Conservation (phyloP, 352 stramenopile genomes). For the Saprolegnia diclina region DNA sequence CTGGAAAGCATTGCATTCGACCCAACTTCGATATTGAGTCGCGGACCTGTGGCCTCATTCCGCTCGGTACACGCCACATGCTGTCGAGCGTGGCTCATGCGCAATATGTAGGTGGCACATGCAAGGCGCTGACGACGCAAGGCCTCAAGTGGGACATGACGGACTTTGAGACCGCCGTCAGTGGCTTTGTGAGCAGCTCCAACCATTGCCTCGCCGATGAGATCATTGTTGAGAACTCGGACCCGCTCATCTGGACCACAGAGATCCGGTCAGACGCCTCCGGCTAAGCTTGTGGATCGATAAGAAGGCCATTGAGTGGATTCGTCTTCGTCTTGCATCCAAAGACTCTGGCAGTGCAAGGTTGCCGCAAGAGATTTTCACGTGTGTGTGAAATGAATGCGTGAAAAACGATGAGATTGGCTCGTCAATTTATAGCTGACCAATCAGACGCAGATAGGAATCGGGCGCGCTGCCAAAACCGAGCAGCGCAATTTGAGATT, state of each 20-base stretch:
- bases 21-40: slow-evolving; percentile 88
- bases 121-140: slow-evolving; percentile 68
- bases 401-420: too few relatives aligned
- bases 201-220: slow-evolving; percentile 59
- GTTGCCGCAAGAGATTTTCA: too few relatives aligned
- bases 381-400: too few relatives aligned
- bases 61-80: slow-evolving; percentile 40
- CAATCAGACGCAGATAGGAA: too few relatives aligned
- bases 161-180: slow-evolving; percentile 60
- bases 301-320: too few relatives aligned
- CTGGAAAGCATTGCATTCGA: slow-evolving; percentile 58
- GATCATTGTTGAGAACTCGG: slow-evolving; percentile 63
- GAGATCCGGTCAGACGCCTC: slow-evolving; percentile 35
- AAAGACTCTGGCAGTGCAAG: too few relatives aligned
- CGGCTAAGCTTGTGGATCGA: too few relatives aligned
- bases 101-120: slow-evolving; percentile 38
- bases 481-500: too few relatives aligned
- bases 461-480: too few relatives aligned
- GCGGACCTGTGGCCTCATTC: slow-evolving; percentile 92
- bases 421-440: too few relatives aligned
- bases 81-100: neutral
- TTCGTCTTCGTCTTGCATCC: too few relatives aligned
- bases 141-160: slow-evolving; percentile 89
- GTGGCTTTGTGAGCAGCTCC: slow-evolving; percentile 77
- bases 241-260: slow-evolving; percentile 86